Base-by-base conservation (phyloP, 2,329 filamentous ascomycete genomes). In the Thielaviopsis punctulata region DNA sequence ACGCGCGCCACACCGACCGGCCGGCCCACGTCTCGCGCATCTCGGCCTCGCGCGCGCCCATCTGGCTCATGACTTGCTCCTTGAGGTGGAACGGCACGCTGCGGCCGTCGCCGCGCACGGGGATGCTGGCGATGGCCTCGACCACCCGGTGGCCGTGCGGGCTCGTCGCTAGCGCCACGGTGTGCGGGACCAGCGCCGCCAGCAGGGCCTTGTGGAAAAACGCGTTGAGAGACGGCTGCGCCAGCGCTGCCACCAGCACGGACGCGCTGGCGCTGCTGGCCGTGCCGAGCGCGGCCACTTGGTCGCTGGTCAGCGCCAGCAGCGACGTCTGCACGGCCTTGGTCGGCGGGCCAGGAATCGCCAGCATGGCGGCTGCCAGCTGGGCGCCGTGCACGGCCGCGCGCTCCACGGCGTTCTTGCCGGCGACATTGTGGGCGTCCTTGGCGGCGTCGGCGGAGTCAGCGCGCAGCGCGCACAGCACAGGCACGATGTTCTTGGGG, bases 331-430 rank as follows among this genome's bases (percentile, higher is more conserved):
- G 86, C 27, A 94, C 76, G 10, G 89, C 73, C 49, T 77, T 77
- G 53, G 77, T 74, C 1, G 89, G 70, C 1, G 75, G 65, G 0
- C 86, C 86, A 0, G 84, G 77, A 23, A 86, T 81, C 7, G 76
- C 69, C 49, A 96, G 77, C 70, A 98, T 83, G 3, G 84, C 70
- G 56, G 92, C 82, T 8, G 85, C 81, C 24, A 98, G 75, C 46
- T 95, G 74, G 19, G 86, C 87, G 55, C 84, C 86, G 68, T 98
- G 89, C 2, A 71, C 72, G 21, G 55, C 48, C 3, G 56, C 56
- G 15, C 53, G 50, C 45, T 52, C 48, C 10, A 48, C 49, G 2
- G 48, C 43, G 33, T 24, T 49, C 27, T 56, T 56, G 21, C 39
- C 23, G 12, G 52, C 45, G 15, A 48, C 48, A 18, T 49, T 52